Base-by-base conservation (phyloP, 2,329 filamentous ascomycete genomes). In the Nigrograna mackinnonii region DNA sequence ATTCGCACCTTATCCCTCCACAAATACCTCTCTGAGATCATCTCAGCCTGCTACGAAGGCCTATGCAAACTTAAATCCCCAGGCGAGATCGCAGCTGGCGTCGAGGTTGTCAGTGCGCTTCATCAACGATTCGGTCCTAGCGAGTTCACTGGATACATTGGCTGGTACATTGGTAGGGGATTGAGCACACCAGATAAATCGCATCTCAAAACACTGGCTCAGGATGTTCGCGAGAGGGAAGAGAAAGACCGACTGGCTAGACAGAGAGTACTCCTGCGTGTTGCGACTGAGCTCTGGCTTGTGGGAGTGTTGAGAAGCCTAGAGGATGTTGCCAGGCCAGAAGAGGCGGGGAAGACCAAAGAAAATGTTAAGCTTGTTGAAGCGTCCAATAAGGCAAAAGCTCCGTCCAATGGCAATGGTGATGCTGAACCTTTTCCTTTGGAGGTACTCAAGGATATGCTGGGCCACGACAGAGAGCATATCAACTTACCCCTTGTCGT, bases 11-110 rank as follows among this genome's bases (percentile, higher is more conserved):
- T 97, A 20, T 96, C 91, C 55, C 80, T 97, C 37, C 89, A 92
- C 78, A 96, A 96, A 68, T 97, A 97, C 70, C 83, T 97, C 13
- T 96, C 92, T 55, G 92, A 97, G 72, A 95, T 97, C 55, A 91
- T 96, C 58, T 91, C 91, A 17, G 92, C 92, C 47, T 95, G 90
- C 74, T 96, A 92, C 67, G 92, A 97, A 71, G 92, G 92, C 6
- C 80, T 97, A 5, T 95, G 88, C 73, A 91, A 86, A 68, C 82
- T 97, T 60, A 96, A 96, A 72, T 85, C 87, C 1, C 87, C 91
- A 1, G 89, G 85, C n/a, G 92, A 97, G 67, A 87, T 96, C 47
- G 87, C 92, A 43, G 88, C 91, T 20, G 91, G 89, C 6, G 88
- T 96, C 22, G 92, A 97, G 71, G 88, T 96, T 40, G 86, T 95